Evolutionary conservation across 441 rosid genomes (phyloP).

Genomic region (Populus tomentosa): DNA sequence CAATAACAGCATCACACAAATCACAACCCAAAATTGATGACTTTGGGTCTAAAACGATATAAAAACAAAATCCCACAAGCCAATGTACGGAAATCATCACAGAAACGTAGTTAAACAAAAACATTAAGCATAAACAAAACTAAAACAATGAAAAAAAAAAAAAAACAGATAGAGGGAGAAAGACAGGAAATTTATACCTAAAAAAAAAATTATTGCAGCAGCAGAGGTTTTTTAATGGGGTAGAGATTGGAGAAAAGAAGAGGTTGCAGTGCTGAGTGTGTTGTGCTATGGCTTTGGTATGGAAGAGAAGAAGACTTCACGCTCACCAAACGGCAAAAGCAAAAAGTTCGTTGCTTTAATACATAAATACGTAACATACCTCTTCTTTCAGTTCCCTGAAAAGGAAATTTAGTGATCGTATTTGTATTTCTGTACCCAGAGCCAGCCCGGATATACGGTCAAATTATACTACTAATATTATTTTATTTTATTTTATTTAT

Average conservation of each 20-base stretch:
- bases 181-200: not conserved
- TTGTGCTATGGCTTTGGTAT: not conserved
- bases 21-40: not conserved
- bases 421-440: not conserved
- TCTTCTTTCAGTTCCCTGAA: not conserved
- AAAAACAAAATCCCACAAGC: not conserved
- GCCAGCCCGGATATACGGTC: not conserved
- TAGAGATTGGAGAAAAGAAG: not conserved
- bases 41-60: not conserved
- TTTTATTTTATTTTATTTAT: no score
- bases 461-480: not conserved
- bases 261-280: not conserved
- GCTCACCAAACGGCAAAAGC: not conserved
- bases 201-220: not conserved
- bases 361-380: not conserved
- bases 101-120: not conserved
- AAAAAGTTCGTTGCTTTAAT: not conserved
- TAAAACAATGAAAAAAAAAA: not conserved
- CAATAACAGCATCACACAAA: not conserved
- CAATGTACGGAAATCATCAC: not conserved
- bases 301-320: not conserved
- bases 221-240: not conserved
- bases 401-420: not conserved
- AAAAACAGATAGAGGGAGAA: not conserved
- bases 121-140: not conserved